Evolutionary conservation across 441 rosid genomes (phyloP), one percentile per base, ranked within the genome.

Genomic region (Capsella rubella): DNA sequence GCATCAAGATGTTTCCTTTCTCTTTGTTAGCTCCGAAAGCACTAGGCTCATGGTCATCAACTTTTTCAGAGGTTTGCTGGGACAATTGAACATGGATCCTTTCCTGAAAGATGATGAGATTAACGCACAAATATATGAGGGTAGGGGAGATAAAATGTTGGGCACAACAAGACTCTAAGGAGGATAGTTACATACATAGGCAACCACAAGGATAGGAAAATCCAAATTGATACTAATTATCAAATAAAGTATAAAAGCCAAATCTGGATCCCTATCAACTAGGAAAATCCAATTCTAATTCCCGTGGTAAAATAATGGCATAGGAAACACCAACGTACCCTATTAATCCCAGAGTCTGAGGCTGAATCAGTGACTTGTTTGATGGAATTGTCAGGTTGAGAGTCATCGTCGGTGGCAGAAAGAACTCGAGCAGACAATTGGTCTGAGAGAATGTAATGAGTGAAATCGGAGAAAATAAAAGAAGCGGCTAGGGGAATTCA

Each of bases 341-440:
- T 31, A 32, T 32, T 6, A 32, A 32, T 32, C 35, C 63, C 52
- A 0, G 74, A 60, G 40, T 62, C 55, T 0, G 75, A 60, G 43
- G 45, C 56, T 52, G 69, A 55, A 72, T 74, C 72, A 45, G 50
- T n/a, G 50, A 45, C 50, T 45, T 15, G 50, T 66, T 78, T 80
- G 80, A 92, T 87, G 81, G 83, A 57, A 79, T 68, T 62, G 18
- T 67, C 83, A 29, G 66, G 47, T 53, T 64, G 78, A 62, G 90
- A 81, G 46, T 77, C 84, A 12, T 79, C 84, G 53, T 51, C 69
- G 13, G 92, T 76, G n/a, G 94, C 76, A 1, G 89, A 90, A 63
- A 92, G 85, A 42, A 83, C 90, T 64, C 96, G 85, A 47, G 88
- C 82, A 81, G 84, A 82, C 45, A 81, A 75, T 71, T 86, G 93